Percentiles rank a stretch among this genome's conserved stretches.
These are phyloP conservation scores for Podila clonocystis DNA, from an alignment of 192 early-diverging fungal genomes.

Conservation along the genomic window DNA sequence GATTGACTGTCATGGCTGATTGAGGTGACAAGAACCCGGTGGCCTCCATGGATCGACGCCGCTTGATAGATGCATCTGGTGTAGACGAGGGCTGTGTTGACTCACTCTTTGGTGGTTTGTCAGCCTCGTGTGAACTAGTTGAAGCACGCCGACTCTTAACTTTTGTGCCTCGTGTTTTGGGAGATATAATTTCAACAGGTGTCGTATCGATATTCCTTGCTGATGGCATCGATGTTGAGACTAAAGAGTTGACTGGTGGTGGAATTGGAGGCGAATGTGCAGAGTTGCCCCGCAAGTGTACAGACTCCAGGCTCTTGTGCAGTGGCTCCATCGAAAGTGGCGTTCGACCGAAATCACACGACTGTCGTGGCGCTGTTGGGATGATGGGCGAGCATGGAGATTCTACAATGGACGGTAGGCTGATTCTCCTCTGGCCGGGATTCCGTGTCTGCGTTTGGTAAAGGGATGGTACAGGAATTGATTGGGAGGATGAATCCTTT, in stretches of 20 bases:
- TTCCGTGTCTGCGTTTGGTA: neutral
- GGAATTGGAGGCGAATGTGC: neutral
- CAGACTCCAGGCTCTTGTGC: neutral
- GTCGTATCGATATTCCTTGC: neutral
- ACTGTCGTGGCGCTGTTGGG: conserved; percentile 18
- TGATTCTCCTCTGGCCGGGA: conserved; percentile 32
- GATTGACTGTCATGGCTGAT: conserved; percentile 1
- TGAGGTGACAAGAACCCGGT: conserved; percentile 5
- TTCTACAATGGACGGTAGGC: conserved; percentile 36
- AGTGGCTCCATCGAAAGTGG: conserved; percentile 14
- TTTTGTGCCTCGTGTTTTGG: neutral
- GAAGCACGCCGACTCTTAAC: neutral
- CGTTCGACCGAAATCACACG: conserved; percentile 27
- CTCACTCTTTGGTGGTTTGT: neutral
- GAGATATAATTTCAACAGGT: neutral
- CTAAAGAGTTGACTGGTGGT: no score
- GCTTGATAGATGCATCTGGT: neutral
- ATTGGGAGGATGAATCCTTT: neutral
- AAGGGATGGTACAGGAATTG: neutral
- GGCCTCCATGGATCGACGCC: conserved; percentile 6
- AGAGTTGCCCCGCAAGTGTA: neutral
- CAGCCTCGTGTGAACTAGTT: neutral
- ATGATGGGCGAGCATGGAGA: conserved; percentile 24
- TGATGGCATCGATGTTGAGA: neutral
- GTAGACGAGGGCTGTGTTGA: neutral